phyloP scores from a whole-genome alignment of 306 rosid species.

The Vigna trinervia region DNA sequence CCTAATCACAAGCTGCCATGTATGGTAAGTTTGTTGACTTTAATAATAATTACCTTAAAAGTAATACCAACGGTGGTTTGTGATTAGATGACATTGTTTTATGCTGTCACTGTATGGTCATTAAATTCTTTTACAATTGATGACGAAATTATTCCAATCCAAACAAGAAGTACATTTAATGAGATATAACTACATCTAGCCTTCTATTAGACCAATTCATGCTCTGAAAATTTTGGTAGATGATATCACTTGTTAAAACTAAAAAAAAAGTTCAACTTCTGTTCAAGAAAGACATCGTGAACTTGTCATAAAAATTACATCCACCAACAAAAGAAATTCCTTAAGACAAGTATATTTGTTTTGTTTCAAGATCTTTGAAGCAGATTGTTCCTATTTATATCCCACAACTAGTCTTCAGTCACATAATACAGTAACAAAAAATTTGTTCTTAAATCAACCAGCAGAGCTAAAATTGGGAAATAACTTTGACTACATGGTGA shows the following conservation, averaged over 20 bases:
- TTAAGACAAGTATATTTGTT: constrained; percentile 6
- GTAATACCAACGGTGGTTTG: too few species aligned
- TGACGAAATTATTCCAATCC: neutral
- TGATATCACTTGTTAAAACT: neutral
- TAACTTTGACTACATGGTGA: neutral
- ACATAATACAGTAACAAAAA: neutral
- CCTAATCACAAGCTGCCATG: too few species aligned
- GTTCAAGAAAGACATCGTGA: too few species aligned
- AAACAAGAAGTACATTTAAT: neutral
- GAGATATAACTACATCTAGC: neutral
- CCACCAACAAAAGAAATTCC: neutral
- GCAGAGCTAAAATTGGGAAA: constrained; percentile 9
- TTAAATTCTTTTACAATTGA: neutral
- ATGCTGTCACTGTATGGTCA: too few species aligned
- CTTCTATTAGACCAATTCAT: constrained; percentile 5
- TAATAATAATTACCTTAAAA: too few species aligned
- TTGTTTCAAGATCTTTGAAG: neutral
- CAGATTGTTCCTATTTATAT: constrained; percentile 10
- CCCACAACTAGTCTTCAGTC: neutral
- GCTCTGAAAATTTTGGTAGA: neutral
- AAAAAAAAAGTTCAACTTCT: too few species aligned
- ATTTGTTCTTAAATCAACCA: constrained; percentile 6
- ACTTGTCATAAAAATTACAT: too few species aligned
- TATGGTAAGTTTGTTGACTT: too few species aligned
- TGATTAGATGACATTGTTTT: too few species aligned